These are phyloP conservation scores for Diplocarpon mali DNA, from an alignment of 2,329 filamentous ascomycete species.

Conservation along the genomic window DNA sequence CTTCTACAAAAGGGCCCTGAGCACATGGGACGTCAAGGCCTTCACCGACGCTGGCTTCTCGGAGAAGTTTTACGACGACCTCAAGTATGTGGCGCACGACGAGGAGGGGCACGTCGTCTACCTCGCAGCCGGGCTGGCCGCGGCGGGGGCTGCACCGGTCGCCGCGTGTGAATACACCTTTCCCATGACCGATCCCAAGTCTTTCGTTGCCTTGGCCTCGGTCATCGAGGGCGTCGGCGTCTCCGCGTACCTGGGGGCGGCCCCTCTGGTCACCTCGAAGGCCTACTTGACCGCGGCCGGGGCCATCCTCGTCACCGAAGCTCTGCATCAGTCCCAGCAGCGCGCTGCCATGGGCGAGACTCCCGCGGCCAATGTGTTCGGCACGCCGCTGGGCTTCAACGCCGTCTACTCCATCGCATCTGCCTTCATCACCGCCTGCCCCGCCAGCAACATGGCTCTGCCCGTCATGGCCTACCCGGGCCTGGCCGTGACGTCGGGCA, in stretches of 20 bases:
- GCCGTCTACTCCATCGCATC: slow-evolving; percentile 49
- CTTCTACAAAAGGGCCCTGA: slow-evolving; percentile 52
- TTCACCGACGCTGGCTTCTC: slow-evolving; percentile 42
- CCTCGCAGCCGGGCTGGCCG: slow-evolving; percentile 34
- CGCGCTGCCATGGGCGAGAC: slow-evolving; percentile 37
- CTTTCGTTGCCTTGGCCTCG: slow-evolving; percentile 42
- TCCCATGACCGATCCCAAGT: slow-evolving; percentile 34
- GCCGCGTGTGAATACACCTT: slow-evolving; percentile 46
- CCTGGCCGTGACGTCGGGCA: slow-evolving; percentile 28
- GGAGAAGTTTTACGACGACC: slow-evolving; percentile 42
- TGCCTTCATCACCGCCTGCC: slow-evolving; percentile 48
- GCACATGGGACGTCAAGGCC: slow-evolving; percentile 40
- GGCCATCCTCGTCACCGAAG: slow-evolving; percentile 54
- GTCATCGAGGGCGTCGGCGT: slow-evolving; percentile 48
- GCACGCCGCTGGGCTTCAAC: slow-evolving; percentile 46
- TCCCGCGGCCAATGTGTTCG: slow-evolving; percentile 49
- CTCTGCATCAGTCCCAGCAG: slow-evolving; percentile 53
- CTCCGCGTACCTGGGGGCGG: slow-evolving; percentile 52
- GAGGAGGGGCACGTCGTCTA: slow-evolving; percentile 48
- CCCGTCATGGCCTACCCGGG: slow-evolving; percentile 50
- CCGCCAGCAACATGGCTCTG: slow-evolving; percentile 40
- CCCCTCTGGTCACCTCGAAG: slow-evolving; percentile 44
- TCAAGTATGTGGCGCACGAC: slow-evolving; percentile 45
- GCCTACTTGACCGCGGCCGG: slow-evolving; percentile 50
- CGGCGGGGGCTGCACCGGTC: slow-evolving; percentile 42